Base-by-base conservation (phyloP, 2,329 filamentous ascomycete species). In the Ceratocystis huliohia region DNA sequence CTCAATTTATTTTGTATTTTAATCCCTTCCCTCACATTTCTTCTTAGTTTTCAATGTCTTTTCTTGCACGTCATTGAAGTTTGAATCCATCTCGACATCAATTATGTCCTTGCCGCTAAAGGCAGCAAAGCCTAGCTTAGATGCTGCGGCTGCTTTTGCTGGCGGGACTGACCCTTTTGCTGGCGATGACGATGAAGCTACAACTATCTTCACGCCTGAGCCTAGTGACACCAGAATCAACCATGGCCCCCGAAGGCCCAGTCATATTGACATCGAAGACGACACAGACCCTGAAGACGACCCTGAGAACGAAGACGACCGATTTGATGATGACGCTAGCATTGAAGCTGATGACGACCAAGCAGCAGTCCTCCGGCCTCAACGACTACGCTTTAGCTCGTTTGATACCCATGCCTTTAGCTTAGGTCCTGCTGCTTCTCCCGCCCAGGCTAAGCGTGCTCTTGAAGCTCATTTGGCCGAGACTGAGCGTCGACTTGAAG, bases 381-480 rank as follows among this genome's bases (percentile, higher is more conserved):
- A 74, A 41, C 80, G 81, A 69, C 84, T 92, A 70, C 87, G 91
- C 70, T 94, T 89, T 75, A 91, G 90, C 66, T 83, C 85, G 69
- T 95, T 96, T 74, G 91, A 96, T 75, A 84, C 84, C 62, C 86
- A 93, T 64, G 78, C 89, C 33, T 92, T 95, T 74, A 87, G 87
- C 46, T 79, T 93, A 25, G 88, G 89, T 70, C 84, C 90, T n/a
- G 79, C 78, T 65, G 78, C 89, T 33, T 96, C 93, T 0, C 91
- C 93, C 8, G 84, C 86, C 66, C 91, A 96, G 73, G 90, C 91
- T 50, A 96, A 89, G 76, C 87, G 89, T 70, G 91, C 91, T 57
- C 81, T 99, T 57, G 88, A 96, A 75, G 91, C 92, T 64, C 94
- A 97, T 76, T 82, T 99, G 61, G 86, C 88, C 69, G 94, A 99